Evolutionary conservation across 2,329 filamentous ascomycete genomes (phyloP), one percentile per base, ranked within the genome.

Genomic region (Exophiala aquamarina): DNA sequence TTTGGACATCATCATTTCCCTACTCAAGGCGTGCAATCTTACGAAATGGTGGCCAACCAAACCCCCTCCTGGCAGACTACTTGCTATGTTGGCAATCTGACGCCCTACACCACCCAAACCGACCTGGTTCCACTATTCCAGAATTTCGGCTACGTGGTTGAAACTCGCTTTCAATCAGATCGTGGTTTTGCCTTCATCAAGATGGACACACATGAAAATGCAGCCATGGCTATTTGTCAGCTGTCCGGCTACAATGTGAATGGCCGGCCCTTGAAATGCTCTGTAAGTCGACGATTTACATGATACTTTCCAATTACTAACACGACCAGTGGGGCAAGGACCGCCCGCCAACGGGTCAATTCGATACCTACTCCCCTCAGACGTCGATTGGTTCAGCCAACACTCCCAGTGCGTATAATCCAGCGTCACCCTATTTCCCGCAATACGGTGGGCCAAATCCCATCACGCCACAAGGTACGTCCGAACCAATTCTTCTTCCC

Each of bases 121-220:
- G 93, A 98, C 61, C 83, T 98, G 23, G 87, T 98, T n/a, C 93
- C 93, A 4, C 78, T 98, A 29, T 98, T 98, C 78, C 89, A 95
- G 70, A 97, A 97, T 75, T 98, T 97, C 66, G 93, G 93, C 47
- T 97, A 89, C 63, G 93, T 98, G 35, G 87, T 95, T 41, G 93
- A 98, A 73, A 96, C 92, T 41, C 88, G 93, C 50, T 95, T 98
- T 79, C 93, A 98, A 72, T 90, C 93, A 45, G 93, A 98, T 68
- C 88, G 93, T 59, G 93, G 93, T 11, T 98, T 98, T 67, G 90
- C 93, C 6, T 98, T 98, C 68, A 89, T 98, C 70, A 98, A 98
- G 78, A 95, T 98, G 91, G 93, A 98, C 67, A 87, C 84, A 5
- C 93, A 98, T 64, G 93, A 98, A 73, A 96, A 96, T 64, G 93